Base-by-base conservation (phyloP, 2,329 filamentous ascomycete genomes). In the Nectriaceae sp. region DNA sequence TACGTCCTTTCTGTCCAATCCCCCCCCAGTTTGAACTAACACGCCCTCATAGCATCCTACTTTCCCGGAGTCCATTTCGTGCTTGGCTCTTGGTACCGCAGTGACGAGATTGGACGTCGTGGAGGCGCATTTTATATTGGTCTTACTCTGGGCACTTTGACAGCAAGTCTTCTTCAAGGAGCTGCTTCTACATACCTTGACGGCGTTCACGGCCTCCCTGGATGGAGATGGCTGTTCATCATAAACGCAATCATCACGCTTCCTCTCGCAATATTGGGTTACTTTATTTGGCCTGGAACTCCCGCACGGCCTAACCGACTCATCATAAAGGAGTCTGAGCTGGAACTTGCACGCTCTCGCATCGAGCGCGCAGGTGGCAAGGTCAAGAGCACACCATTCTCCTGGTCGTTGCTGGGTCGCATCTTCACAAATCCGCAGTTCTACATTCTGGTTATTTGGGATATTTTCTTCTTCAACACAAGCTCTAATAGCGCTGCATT, bases 211-310 rank as follows among this genome's bases (percentile, higher is more conserved):
- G 49, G 49, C 3, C 42, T 56, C 4, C 41, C 44, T 2, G 54
- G 54, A 0, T 56, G 54, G 52, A 38, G 54, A n/a, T 56, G 54
- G 54, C 43, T 46, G 0, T 56, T 56, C 15, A 56, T 56, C 44
- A 56, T 55, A 42, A 56, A 56, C 20, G 52, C 54, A 3, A 20
- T 56, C 31, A 55, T 56, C 11, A 56, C 54, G 1, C 45, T 56
- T 3, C 54, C 54, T 3, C 45, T 55, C n/a, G 53, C 53, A 6
- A 49, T 55, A 10, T 4, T 55, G 4, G 51, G 53, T 11, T 55
- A 47, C 22, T 54, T 55, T 40, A 49, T 55, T 36, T 55, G 51
- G 53, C 53, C 53, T 5, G 53, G 53, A 11, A 54, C 53, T 4
- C 53, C 53, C 3, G 47, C 43, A 8, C 49, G 45, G 35, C 53